A percentile compares a stretch with the other conserved stretches of the same genome.
These are phyloP conservation scores for Pythium insidiosum DNA, from an alignment of 352 stramenopile species.

Conservation along the genomic window DNA sequence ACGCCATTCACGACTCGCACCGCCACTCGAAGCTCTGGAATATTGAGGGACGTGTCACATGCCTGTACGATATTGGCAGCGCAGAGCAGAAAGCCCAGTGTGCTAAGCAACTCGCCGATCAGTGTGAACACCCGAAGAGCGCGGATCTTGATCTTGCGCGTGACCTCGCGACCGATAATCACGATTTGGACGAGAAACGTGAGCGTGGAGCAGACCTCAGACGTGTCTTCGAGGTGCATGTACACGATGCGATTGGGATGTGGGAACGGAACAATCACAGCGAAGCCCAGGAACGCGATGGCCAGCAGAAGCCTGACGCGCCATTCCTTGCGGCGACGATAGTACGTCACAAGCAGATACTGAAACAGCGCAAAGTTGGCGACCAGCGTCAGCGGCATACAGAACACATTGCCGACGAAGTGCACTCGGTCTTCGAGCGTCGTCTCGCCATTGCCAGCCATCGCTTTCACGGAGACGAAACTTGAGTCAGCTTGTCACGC, in stretches of 20 bases:
- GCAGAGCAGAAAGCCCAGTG: conserved; percentile 4
- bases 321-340: conserved; percentile 5
- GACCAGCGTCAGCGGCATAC: conserved; percentile 7
- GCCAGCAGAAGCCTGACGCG: conserved; percentile 10
- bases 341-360: conserved; percentile 6
- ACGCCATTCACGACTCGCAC: conserved; percentile 4
- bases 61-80: conserved; percentile 8
- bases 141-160: conserved; percentile 9
- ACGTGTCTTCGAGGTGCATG: conserved; percentile 15
- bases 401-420: no score
- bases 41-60: neutral
- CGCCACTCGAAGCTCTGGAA: neutral
- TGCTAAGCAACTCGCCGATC: conserved; percentile 5
- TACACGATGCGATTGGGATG: conserved; percentile 14
- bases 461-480: no score
- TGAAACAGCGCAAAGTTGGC: conserved; percentile 15
- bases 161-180: conserved; percentile 15
- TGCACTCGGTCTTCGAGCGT: no score
- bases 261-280: conserved; percentile 13
- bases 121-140: neutral
- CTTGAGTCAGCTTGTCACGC: no score
- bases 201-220: conserved; percentile 12
- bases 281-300: conserved; percentile 13
- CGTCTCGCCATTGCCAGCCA: no score
- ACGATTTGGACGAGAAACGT: conserved; percentile 21